Evolutionary conservation across 306 rosid genomes (phyloP), one percentile per base, ranked within the genome.

Genomic region (Glycyrrhiza uralensis): DNA sequence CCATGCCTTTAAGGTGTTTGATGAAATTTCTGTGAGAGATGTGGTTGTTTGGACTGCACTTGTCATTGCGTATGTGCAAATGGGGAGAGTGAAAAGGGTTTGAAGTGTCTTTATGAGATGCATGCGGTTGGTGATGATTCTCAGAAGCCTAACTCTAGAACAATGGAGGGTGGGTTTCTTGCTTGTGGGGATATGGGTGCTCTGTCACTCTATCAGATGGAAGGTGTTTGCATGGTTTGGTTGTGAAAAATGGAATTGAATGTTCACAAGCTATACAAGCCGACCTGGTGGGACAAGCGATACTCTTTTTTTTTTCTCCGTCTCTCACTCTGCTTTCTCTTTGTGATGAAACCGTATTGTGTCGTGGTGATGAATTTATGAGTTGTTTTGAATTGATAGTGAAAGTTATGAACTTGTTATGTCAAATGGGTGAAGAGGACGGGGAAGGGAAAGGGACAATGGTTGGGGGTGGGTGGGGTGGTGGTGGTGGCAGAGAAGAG

Each of bases 41-140:
- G 88, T 92, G 41, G 83, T 92, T 74, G 82, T 87, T 80, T 92
- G 97, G 96, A 92, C 97, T 7, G 82, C 92, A 0, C 90, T 89
- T 75, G 56, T 80, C 18, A 79, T 82, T 71, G 97, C 94, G 46
- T 81, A 54, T 26, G 96, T 87, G 32, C 94, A 86, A 44, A 89
- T 71, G 91, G 80, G 17, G 84, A 86, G 79, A 71, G 88, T 56
- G 86, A 85, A 71, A 82, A 83, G 75, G 90, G 85, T 44, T 86
- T 92, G 86, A 69, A 70, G 79, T 85, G 85, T 80, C 75, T 92
- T 19, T 56, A 77, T 77, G 85, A 81, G 84, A 92, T 92, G 97
- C 88, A 80, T 76, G 79, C 81, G 85, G 36, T 44, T 47, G 87
- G 86, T 41, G 83, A 87, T 50, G 85, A 82, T 35, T 79, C 33